A percentile compares a stretch with the other conserved stretches of the same genome.
Conservation (phyloP, 106 monocot species). For the Vanilla planifolia region DNA sequence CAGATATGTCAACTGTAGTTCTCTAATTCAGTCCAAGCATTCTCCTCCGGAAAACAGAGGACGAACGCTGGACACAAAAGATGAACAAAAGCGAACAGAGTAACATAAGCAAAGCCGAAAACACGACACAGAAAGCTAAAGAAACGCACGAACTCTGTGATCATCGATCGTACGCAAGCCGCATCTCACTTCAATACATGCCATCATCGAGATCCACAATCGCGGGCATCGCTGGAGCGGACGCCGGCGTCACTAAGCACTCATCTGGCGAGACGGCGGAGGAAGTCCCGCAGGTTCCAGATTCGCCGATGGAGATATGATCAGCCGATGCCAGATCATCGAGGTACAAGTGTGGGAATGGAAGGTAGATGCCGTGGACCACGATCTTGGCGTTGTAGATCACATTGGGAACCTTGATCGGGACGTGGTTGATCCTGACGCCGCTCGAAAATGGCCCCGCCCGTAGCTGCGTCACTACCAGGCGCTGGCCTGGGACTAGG, state of each 20-base stretch:
- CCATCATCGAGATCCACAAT: neutral
- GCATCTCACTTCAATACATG: too few species aligned
- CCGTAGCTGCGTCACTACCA: constrained; percentile 30
- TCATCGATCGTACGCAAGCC: too few species aligned
- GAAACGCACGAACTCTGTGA: too few species aligned
- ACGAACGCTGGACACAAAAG: too few species aligned
- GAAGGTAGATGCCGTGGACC: constrained; percentile 39
- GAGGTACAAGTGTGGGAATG: constrained; percentile 44
- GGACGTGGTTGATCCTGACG: constrained; percentile 46
- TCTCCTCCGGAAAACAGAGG: too few species aligned
- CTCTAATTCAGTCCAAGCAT: too few species aligned
- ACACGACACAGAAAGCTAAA: too few species aligned
- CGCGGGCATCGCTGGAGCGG: neutral
- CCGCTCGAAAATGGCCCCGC: neutral
- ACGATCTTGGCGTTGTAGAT: constrained; percentile 57
- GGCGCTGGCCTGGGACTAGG: constrained; percentile 43
- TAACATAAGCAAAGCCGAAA: too few species aligned
- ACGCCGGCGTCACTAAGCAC: neutral
- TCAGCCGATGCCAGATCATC: constrained; percentile 10
- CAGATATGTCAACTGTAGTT: too few species aligned
- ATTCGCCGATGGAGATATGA: neutral
- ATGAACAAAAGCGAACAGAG: too few species aligned
- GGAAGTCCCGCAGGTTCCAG: constrained; percentile 3
- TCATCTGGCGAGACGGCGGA: neutral
- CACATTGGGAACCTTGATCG: constrained; percentile 47